A percentile compares a stretch with the other conserved stretches of the same genome.
Evolutionary conservation across 192 early-diverging fungal species (phyloP).

Genomic region (Gamsiella multidivaricata): DNA sequence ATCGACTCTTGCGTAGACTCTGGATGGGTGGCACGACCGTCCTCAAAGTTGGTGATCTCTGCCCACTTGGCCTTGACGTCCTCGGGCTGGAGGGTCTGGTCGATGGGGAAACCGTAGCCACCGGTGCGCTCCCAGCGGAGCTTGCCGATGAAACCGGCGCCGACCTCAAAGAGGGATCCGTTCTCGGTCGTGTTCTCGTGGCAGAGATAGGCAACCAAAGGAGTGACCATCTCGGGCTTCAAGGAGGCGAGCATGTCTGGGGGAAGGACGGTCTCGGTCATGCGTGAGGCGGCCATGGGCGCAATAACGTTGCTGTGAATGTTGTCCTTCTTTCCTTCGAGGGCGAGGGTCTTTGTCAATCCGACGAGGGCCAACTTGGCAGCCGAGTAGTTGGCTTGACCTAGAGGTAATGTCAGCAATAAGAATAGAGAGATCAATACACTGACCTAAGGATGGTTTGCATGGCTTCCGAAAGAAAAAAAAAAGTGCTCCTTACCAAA

Average conservation of each 20-base stretch:
- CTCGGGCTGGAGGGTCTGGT: slow-evolving; percentile 84
- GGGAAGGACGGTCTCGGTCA: slow-evolving; percentile 98
- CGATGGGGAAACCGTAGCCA: slow-evolving; percentile 92
- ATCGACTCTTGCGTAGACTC: slow-evolving; percentile 81
- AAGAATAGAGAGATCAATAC: too few relatives aligned
- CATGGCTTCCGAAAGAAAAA: too few relatives aligned
- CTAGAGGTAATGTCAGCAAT: neutral
- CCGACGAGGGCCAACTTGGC: slow-evolving; percentile 96
- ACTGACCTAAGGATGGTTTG: too few relatives aligned
- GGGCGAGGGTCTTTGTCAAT: slow-evolving; percentile 90
- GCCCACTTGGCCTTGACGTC: slow-evolving; percentile 82
- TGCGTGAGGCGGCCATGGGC: slow-evolving; percentile 95
- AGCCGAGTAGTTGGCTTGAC: slow-evolving; percentile 81
- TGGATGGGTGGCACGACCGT: slow-evolving; percentile 94
- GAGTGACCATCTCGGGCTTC: slow-evolving; percentile 97
- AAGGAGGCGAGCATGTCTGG: slow-evolving; percentile 94
- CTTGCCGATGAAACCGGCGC: slow-evolving; percentile 94
- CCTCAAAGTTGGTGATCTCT: slow-evolving; percentile 91
- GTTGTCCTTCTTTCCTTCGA: slow-evolving; percentile 95
- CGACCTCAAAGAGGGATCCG: slow-evolving; percentile 97
- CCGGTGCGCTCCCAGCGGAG: slow-evolving; percentile 96
- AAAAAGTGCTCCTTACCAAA: slow-evolving; percentile 72
- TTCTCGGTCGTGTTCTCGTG: slow-evolving; percentile 87
- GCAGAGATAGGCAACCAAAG: slow-evolving; percentile 90
- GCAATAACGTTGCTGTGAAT: slow-evolving; percentile 95